Evolutionary conservation across 1,139 yeast species (phyloP).

Genomic region (Geotrichum aggregatum): DNA sequence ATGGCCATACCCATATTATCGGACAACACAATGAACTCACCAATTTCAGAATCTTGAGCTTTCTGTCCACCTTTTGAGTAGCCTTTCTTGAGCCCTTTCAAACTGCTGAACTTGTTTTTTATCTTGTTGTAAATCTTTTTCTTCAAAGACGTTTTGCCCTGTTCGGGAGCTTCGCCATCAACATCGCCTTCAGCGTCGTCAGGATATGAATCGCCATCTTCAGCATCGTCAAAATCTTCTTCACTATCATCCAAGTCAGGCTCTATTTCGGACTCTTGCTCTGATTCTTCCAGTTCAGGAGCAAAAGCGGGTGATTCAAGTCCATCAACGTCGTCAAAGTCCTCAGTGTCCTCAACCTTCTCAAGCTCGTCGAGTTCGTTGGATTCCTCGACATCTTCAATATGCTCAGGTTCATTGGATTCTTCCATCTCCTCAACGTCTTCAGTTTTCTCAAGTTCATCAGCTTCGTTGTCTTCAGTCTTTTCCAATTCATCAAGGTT

Average conservation of each 20-base stretch:
- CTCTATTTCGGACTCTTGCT: background rate
- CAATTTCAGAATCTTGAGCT: too few species aligned
- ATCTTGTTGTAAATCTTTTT: conserved; percentile 12
- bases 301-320: too few species aligned
- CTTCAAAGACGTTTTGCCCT: conserved; percentile 5
- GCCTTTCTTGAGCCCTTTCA: background rate
- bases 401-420: background rate
- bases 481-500: background rate
- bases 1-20: conserved; percentile 1
- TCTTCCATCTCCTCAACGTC: too few species aligned
- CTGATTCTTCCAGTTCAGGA: background rate
- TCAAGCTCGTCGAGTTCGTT: too few species aligned
- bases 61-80: background rate
- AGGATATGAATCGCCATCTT: background rate
- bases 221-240: background rate
- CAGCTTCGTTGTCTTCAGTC: background rate
- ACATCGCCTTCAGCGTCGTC: background rate
- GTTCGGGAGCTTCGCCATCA: background rate
- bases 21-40: background rate
- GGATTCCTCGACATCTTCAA: background rate
- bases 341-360: background rate
- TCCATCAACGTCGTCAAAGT: background rate
- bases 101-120: background rate
- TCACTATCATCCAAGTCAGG: too few species aligned
- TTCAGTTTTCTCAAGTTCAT: background rate